Percentiles rank a stretch among this genome's conserved stretches.
Conservation (phyloP, 2,329 filamentous ascomycete genomes). For the Calonectria ilicicola region DNA sequence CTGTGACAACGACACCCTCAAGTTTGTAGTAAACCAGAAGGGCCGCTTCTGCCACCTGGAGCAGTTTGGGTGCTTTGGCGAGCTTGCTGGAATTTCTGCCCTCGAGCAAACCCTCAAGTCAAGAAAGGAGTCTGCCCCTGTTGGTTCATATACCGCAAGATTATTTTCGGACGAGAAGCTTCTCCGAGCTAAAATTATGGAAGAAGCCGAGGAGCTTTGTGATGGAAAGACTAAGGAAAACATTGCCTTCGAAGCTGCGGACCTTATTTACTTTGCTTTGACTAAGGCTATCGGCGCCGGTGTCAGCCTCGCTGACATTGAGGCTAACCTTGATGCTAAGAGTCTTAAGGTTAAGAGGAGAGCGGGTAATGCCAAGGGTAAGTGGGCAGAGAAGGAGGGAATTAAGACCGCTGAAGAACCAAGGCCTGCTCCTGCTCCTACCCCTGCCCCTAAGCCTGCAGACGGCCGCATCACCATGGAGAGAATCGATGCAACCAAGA, state of each 20-base stretch:
- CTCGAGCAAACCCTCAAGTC: conserved; percentile 89
- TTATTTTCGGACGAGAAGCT: conserved; percentile 94
- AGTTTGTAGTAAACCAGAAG: conserved; percentile 90
- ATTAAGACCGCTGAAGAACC: conserved; percentile 58
- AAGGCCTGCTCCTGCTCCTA: conserved; percentile 47
- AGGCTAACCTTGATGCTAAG: conserved; percentile 93
- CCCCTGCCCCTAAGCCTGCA: conserved; percentile 50
- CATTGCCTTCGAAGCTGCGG: conserved; percentile 93
- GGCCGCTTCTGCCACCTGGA: conserved; percentile 95
- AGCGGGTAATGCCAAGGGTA: conserved; percentile 92
- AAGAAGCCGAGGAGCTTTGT: conserved; percentile 96
- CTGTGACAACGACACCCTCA: conserved; percentile 93
- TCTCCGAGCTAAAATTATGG: conserved; percentile 95
- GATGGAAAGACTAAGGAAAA: conserved; percentile 85
- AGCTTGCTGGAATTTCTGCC: conserved; percentile 82
- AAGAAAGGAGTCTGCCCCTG: conserved; percentile 84
- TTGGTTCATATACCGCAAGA: conserved; percentile 92
- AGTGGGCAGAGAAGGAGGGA: conserved; percentile 88
- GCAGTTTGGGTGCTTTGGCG: conserved; percentile 92
- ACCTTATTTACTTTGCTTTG: conserved; percentile 95
- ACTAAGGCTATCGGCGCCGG: conserved; percentile 89
- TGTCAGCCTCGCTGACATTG: conserved; percentile 88
- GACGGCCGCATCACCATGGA: conserved; percentile 82
- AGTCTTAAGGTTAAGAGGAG: conserved; percentile 94
- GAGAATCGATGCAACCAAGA: conserved; percentile 77